Evolutionary conservation across 139 green algal species (phyloP), one percentile per base, ranked within the genome.

Genomic region (Microglena sp.): DNA sequence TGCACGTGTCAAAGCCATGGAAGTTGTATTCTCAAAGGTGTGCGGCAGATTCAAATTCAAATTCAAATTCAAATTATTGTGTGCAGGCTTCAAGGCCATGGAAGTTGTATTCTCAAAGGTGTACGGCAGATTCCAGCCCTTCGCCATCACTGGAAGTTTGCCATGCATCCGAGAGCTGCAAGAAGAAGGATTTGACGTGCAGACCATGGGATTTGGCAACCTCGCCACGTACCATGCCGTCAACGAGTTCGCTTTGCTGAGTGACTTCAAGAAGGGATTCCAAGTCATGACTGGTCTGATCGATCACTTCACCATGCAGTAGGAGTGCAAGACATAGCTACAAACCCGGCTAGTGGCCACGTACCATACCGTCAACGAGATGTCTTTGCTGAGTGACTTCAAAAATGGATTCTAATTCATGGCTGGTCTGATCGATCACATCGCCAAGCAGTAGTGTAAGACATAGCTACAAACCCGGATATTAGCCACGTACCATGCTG

Each of bases 201-300:
- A 62, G 50, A 18, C 32, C 33, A 35, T 89, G 53, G 84, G 84
- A 33, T 90, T 90, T 63, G 84, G 83, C 56, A 66, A 78, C 18
- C 82, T 90, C 75, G 36, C 55, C 21, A 75, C 71, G 6, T 86
- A 86, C 62, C 76, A 83, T 44, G 78, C 75, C 1, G 57, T 75
- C 26, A 81, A 82, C 8, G 64, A 77, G 54, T 76, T 73, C 22
- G 67, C 46, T 2, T 54, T 75, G 53, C 68, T 82, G 71, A 75
- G 68, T n/a, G 76, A 82, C 57, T 77, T 78, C 32, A 27, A n/a
- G 2, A 82, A 82, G 60, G 76, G 76, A 6, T 82, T 77, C 60
- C 30, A 44, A 30, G 71, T 78, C 36, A 59, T 77, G 45, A 43
- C 28, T 24, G 40, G 40, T 11, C 15, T 50, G 40, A 50, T 15